Percentiles rank a stretch among this genome's conserved stretches.
Conservation (phyloP, 2,329 filamentous ascomycete genomes). For the Neofusicoccum umdonicola region DNA sequence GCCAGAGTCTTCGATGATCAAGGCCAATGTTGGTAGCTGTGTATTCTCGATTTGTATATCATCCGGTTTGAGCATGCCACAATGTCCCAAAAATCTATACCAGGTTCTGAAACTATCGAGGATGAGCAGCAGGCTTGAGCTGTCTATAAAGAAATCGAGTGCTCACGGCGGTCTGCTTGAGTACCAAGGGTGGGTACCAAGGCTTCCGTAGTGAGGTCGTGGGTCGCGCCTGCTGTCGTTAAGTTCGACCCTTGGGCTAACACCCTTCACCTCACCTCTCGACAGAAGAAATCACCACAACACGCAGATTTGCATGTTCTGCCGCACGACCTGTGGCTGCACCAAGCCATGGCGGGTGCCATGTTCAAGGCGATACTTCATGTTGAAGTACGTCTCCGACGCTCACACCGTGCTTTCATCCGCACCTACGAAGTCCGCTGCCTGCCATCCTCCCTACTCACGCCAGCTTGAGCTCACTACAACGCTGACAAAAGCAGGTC, state of each 20-base stretch:
- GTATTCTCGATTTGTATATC: background rate
- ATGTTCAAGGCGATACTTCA: background rate
- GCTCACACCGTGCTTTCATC: background rate
- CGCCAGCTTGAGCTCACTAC: background rate
- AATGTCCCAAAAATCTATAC: background rate
- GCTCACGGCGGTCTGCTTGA: too few species aligned
- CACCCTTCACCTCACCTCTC: too few species aligned
- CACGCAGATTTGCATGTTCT: too few species aligned
- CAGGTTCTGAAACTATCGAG: too few species aligned
- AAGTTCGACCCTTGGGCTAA: too few species aligned
- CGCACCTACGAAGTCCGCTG: background rate
- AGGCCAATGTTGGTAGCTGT: background rate
- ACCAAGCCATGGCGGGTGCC: background rate
- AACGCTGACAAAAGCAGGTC: conserved; percentile 25
- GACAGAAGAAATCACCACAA: too few species aligned
- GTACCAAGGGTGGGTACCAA: too few species aligned
- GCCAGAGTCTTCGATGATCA: background rate
- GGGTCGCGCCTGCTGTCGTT: too few species aligned
- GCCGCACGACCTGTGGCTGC: too few species aligned
- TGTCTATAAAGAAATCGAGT: too few species aligned
- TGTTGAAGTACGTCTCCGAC: conserved; percentile 6
- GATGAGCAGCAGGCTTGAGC: background rate
- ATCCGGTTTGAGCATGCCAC: background rate
- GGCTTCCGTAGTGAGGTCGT: too few species aligned
- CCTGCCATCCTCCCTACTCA: too few species aligned